Evolutionary conservation across 805 yeast species (phyloP).

Genomic region (Yarrowia porcina): DNA sequence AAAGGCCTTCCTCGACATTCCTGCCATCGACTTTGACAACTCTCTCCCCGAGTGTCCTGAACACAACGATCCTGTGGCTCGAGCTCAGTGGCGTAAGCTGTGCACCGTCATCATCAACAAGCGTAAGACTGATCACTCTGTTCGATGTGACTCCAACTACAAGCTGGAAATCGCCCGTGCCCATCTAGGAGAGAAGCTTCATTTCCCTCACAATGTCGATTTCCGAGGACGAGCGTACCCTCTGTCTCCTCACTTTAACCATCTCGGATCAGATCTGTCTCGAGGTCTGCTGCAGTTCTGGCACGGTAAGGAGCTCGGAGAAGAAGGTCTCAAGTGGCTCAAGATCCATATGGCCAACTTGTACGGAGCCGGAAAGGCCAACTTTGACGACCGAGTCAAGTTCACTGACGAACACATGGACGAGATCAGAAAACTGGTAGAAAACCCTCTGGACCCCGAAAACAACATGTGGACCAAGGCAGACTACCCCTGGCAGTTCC

Average conservation of each 20-base stretch:
- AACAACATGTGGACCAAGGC: conserved; percentile 55
- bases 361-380: conserved; percentile 54
- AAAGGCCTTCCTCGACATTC: conserved; percentile 63
- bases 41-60: conserved; percentile 51
- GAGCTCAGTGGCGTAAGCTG: conserved; percentile 63
- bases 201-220: conserved; percentile 62
- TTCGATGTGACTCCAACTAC: conserved; percentile 90
- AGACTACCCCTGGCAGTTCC: conserved; percentile 62
- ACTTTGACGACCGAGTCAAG: conserved; percentile 49
- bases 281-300: conserved; percentile 57
- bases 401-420: conserved; percentile 50
- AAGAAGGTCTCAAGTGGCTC: conserved; percentile 54
- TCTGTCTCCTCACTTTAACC: conserved; percentile 59
- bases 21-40: conserved; percentile 45
- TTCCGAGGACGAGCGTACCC: conserved; percentile 68
- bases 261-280: conserved; percentile 58
- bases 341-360: conserved; percentile 61
- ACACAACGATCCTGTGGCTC: conserved; percentile 67
- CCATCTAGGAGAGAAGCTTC: conserved; percentile 60
- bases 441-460: conserved; percentile 45
- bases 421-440: conserved; percentile 46
- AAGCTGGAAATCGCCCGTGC: conserved; percentile 95
- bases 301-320: conserved; percentile 56
- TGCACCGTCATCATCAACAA: conserved; percentile 58
- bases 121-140: conserved; percentile 69